Evolutionary conservation across 1,284 basidiomycete species (phyloP), one percentile per base, ranked within the genome.

Genomic region (Cutaneotrichosporon dermatis): DNA sequence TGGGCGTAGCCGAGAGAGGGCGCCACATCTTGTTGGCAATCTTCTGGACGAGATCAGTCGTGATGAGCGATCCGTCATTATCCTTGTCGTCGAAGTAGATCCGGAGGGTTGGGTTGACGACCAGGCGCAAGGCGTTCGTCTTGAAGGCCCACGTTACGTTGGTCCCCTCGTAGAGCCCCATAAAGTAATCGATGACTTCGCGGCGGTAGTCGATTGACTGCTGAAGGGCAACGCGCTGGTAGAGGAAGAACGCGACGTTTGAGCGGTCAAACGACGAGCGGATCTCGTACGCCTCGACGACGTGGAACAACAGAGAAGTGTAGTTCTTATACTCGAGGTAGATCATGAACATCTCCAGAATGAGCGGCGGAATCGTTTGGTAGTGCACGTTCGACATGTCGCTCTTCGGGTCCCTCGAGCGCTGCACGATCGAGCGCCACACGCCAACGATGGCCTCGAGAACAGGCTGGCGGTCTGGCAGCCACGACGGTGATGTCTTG

Each of bases 61-160:
- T 70, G 41, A 75, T 71, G 56, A 74, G 66, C 3, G 66, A 67
- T 11, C 68, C 68, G 57, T 78, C 75, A 53, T 72, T 69, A 33
- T 79, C 72, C 4, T 73, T 66, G 45, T 64, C 63, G 37, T 69
- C 72, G 60, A 89, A 88, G 64, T 92, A 86, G 40, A 92, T 83
- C 37, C 93, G 82, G 8, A 99, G 81, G 16, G 87, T 90, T 1
- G 96, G 97, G 44, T 93, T 95, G 71, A 99, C 81, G 60, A 99
- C 82, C 61, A 90, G 86, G 5, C 92, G 88, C 51, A 99, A 81
- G 69, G 92, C 89, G 66, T 87, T 85, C 3, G 88, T 87, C 79
- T 97, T 98, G 78, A 92, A 88, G 10, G 83, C 79, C 83, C 87
- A 89, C 7, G 87, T 81, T 54, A 86, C 82, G 11, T 61, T 59